Evolutionary conservation across 768 basidiomycete species (phyloP).

Genomic region (Termitomyces sp.): DNA sequence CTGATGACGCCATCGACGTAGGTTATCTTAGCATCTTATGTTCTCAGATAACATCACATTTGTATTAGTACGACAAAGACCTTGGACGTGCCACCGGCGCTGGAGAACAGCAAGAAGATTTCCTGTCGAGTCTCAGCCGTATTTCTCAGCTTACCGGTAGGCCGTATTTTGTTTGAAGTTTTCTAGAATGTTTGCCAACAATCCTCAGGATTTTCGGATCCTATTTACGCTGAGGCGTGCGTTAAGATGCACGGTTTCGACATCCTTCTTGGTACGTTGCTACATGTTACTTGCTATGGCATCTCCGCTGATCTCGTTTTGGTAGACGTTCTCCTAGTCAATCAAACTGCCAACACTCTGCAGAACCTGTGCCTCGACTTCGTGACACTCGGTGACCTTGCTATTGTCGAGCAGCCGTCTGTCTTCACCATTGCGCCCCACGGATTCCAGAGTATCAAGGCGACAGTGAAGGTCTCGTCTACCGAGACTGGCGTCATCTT

Average conservation of each 20-base stretch:
- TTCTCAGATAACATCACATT: constrained; percentile 5
- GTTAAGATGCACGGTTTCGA: constrained; percentile 98
- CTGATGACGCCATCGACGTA: constrained; percentile 74
- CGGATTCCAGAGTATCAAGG: constrained; percentile 97
- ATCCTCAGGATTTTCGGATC: constrained; percentile 85
- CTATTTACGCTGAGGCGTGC: constrained; percentile 96
- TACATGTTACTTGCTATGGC: background rate
- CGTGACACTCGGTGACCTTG: constrained; percentile 93
- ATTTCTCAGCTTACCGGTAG: constrained; percentile 93
- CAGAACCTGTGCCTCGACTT: constrained; percentile 98
- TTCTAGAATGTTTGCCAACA: background rate
- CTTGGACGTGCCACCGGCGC: constrained; percentile 86
- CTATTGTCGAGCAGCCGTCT: constrained; percentile 93
- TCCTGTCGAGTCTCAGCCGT: constrained; percentile 88
- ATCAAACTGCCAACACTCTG: constrained; percentile 89
- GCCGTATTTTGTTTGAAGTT: background rate
- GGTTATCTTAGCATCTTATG: constrained; percentile 14
- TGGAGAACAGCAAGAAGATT: constrained; percentile 81
- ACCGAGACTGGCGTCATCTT: constrained; percentile 99
- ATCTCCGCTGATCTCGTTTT: background rate
- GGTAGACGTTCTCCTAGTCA: constrained; percentile 90
- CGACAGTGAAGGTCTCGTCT: constrained; percentile 97
- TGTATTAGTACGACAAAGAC: constrained; percentile 76
- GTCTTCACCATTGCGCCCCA: constrained; percentile 93
- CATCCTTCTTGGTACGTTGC: constrained; percentile 72